Percentiles rank a stretch among this genome's conserved stretches.
Conservation (phyloP, 331 rosid genomes). For the Erythrophleum ivorense region DNA sequence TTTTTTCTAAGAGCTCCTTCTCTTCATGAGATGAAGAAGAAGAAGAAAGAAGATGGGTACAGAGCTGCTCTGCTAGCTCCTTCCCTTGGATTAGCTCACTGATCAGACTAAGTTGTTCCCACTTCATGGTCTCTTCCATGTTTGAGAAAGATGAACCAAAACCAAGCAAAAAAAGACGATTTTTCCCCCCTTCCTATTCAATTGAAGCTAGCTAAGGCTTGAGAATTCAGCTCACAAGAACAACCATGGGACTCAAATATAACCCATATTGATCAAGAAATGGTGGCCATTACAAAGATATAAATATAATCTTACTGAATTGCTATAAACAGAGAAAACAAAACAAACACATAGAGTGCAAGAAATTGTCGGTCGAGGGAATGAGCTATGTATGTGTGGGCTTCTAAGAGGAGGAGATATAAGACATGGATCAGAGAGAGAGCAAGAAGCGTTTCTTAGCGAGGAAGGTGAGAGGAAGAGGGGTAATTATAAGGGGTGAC, state of each 20-base stretch:
- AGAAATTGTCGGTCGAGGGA: background rate
- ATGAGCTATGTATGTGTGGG: background rate
- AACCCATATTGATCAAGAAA: background rate
- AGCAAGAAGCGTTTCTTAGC: slow-evolving; percentile 18
- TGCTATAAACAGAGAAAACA: background rate
- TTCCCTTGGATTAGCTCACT: slow-evolving; percentile 68
- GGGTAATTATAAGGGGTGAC: slow-evolving; percentile 25
- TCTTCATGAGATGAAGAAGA: slow-evolving; percentile 48
- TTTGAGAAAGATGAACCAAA: background rate
- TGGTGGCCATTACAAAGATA: background rate
- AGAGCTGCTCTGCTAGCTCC: slow-evolving; percentile 64
- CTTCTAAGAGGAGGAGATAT: background rate
- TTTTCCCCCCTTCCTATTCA: background rate
- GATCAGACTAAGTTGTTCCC: slow-evolving; percentile 47
- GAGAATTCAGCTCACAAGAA: background rate
- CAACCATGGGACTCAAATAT: background rate
- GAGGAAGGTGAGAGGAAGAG: slow-evolving; percentile 47
- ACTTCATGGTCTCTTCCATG: slow-evolving; percentile 51
- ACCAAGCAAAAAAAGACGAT: background rate
- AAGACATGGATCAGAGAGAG: background rate
- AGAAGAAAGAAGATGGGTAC: slow-evolving; percentile 46
- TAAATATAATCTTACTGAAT: slow-evolving; percentile 4
- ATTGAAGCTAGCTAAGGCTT: background rate
- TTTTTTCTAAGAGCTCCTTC: slow-evolving; percentile 49
- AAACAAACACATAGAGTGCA: background rate